These are phyloP conservation scores for Carex scoparia DNA, from an alignment of 176 grass and related monocot genomes.

Conservation along the genomic window DNA sequence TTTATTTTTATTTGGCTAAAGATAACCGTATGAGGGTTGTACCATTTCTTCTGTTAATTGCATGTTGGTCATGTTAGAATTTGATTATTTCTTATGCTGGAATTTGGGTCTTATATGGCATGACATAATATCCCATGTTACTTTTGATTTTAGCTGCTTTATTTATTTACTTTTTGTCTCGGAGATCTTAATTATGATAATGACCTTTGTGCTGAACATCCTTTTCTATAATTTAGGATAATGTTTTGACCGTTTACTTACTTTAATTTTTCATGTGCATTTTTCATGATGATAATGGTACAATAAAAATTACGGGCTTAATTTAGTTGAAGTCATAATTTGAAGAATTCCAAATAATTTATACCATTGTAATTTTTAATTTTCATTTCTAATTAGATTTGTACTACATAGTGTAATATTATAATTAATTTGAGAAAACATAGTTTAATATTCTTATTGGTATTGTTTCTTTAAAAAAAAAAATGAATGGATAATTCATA, in stretches of 20 bases:
- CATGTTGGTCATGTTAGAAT: not conserved
- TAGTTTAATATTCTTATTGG: not conserved
- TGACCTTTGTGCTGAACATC: not conserved
- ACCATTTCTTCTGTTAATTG: not conserved
- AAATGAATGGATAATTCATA: not conserved
- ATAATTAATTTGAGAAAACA: not conserved
- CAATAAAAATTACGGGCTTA: not conserved
- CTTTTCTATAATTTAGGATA: not conserved
- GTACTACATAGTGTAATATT: not conserved
- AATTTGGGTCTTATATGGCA: not conserved
- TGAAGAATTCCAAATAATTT: not conserved
- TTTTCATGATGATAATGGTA: not conserved
- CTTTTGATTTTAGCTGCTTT: not conserved
- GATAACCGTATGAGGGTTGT: no score
- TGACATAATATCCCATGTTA: not conserved
- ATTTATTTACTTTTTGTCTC: not conserved
- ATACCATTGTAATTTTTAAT: not conserved
- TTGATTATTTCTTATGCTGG: not conserved
- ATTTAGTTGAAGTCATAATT: not conserved
- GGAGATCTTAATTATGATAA: constrained; percentile 4
- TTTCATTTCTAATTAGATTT: not conserved
- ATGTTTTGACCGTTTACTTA: not conserved
- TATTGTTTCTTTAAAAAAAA: no score
- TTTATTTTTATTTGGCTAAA: no score
- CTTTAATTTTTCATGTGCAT: not conserved